Base-by-base conservation (phyloP, 2,329 filamentous ascomycete genomes). In the Pestalotiopsis sp. region DNA sequence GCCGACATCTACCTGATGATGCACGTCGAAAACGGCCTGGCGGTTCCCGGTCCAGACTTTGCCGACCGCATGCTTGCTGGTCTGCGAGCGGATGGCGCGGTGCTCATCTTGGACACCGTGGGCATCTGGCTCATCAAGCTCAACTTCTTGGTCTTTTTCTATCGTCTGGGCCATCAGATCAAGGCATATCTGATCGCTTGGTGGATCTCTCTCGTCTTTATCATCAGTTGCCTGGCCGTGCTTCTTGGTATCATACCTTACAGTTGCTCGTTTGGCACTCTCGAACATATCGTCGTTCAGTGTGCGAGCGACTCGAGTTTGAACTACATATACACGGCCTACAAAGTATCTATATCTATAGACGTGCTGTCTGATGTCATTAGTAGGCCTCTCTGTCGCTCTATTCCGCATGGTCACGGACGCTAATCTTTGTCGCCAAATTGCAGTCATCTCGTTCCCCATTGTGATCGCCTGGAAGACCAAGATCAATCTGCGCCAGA, bases 81-180 rank as follows among this genome's bases (percentile, higher is more conserved):
- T 13, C 23, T 52, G 20, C 61, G 59, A 36, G 61, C 17, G 17
- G 7, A 20, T 11, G 70, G 69, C 4, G 31, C 59, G 3, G 38
- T 36, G 13, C 3, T 61, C 2, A 25, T 63, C 7, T 41, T 71
- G 1, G 66, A 31, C 27, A 65, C 68, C 1, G 57, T 67, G 17
- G 71, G 70, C 17, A 65, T 72, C n/a, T 68, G 59, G 41, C 25
- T 59, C 13, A 58, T 73, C 68, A 72, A 72, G 70, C 9, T 71
- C 27, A 71, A 65, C 66, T 73, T 73, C 49, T 58, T 73, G 38
- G 4, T 68, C 38, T 70, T 73, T 65, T 73, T 71, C 59, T 56
- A 62, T 39, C 67, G 66, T 17, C 59, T 73, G 4, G 70, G 71
- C 3, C 9, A 36, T 36, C 13, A 56, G 1, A 61, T 72, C 36